phyloP scores from a whole-genome alignment of 1,284 basidiomycete genomes.

The Stygiomarasmius scandens region DNA sequence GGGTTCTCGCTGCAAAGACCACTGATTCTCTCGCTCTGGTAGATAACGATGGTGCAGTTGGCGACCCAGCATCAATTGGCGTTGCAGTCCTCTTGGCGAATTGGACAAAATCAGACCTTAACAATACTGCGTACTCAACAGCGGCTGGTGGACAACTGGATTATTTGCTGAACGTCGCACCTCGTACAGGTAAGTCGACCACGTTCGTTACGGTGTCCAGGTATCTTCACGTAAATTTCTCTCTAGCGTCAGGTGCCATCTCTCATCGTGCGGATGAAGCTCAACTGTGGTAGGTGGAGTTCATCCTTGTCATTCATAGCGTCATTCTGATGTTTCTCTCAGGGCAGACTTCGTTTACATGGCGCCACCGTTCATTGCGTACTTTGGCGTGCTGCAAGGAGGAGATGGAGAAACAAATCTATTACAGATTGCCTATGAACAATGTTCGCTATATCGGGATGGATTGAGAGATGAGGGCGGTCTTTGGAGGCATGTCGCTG shows the following conservation, averaged over 20 bases:
- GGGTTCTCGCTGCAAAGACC: constrained; percentile 39
- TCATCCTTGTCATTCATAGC: neutral
- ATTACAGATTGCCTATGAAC: constrained; percentile 64
- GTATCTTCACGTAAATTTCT: neutral
- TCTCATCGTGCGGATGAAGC: constrained; percentile 60
- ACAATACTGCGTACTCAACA: constrained; percentile 44
- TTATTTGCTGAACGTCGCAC: constrained; percentile 62
- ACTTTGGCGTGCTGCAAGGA: constrained; percentile 58
- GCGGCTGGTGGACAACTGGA: constrained; percentile 60
- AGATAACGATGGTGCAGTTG: constrained; percentile 56
- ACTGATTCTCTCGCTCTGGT: constrained; percentile 38
- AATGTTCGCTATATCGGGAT: constrained; percentile 66
- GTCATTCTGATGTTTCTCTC: neutral
- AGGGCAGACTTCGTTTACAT: constrained; percentile 70
- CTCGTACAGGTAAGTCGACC: constrained; percentile 39
- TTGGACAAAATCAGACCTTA: constrained; percentile 44
- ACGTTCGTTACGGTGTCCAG: neutral
- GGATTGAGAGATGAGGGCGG: constrained; percentile 44
- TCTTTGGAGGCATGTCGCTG: constrained; percentile 57
- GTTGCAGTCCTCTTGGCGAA: constrained; percentile 64
- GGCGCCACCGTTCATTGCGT: constrained; percentile 81
- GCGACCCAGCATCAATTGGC: constrained; percentile 73
- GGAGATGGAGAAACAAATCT: constrained; percentile 47
- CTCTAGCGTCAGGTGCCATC: constrained; percentile 55
- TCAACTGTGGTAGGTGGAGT: constrained; percentile 49